Conservation (phyloP, 2,329 filamentous ascomycete genomes). For the Exophiala spinifera region DNA sequence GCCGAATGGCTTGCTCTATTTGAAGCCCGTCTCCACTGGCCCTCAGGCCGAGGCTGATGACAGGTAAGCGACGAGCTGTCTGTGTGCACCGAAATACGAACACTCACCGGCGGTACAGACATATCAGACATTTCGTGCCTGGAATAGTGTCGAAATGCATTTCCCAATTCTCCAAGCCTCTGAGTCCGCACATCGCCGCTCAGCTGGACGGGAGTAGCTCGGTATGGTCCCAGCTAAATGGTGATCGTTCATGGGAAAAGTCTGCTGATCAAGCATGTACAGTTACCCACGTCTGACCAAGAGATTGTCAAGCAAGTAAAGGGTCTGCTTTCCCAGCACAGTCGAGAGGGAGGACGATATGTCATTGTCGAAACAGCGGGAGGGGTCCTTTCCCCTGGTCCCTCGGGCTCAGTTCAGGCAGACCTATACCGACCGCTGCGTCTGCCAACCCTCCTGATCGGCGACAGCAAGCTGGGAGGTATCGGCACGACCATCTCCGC, state of each 20-base stretch:
- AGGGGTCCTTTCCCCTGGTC: slow-evolving; percentile 74
- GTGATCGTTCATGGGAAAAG: not conserved
- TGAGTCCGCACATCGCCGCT: slow-evolving; percentile 76
- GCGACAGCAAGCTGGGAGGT: slow-evolving; percentile 71
- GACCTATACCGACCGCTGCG: slow-evolving; percentile 73
- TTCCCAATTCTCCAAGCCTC: slow-evolving; percentile 68
- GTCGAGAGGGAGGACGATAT: slow-evolving; percentile 34
- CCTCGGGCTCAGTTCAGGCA: slow-evolving; percentile 71
- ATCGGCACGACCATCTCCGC: slow-evolving; percentile 78
- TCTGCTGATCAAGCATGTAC: not conserved
- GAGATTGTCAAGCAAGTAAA: slow-evolving; percentile 51
- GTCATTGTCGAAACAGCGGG: slow-evolving; percentile 77
- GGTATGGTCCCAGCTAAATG: not conserved
- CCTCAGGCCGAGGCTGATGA: slow-evolving; percentile 67
- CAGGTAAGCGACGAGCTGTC: slow-evolving; percentile 44
- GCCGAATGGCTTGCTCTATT: slow-evolving; percentile 55
- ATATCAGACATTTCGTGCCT: slow-evolving; percentile 59
- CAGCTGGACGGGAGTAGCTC: slow-evolving; percentile 28
- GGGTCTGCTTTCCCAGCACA: slow-evolving; percentile 37
- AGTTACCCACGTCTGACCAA: slow-evolving; percentile 53
- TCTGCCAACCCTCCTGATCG: slow-evolving; percentile 70
- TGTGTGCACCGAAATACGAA: slow-evolving; percentile 4
- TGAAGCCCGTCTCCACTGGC: slow-evolving; percentile 82
- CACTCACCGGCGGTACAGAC: slow-evolving; percentile 43
- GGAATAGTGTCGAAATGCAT: slow-evolving; percentile 59